phyloP scores from a whole-genome alignment of 495 filamentous ascomycete genomes.

The Xylaria flabelliformis region DNA sequence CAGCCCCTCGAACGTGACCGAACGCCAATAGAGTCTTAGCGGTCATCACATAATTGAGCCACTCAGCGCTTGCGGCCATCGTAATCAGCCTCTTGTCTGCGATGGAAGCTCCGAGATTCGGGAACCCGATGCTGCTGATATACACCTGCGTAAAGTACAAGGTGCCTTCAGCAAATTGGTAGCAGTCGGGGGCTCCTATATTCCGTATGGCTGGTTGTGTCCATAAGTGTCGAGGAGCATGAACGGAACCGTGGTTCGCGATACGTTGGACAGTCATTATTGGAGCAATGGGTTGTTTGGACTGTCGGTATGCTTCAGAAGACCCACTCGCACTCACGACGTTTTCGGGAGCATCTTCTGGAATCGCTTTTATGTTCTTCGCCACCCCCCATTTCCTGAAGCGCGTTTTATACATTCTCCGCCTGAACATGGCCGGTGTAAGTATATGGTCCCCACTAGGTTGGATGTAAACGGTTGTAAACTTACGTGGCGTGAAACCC shows the following conservation, averaged over 20 bases:
- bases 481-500: constrained; percentile 16
- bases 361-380: neutral
- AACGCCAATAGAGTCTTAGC: neutral
- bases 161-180: constrained; percentile 1
- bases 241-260: neutral
- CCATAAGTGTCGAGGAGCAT: neutral
- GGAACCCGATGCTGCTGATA: neutral
- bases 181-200: neutral
- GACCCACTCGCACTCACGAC: neutral
- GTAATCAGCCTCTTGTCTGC: neutral
- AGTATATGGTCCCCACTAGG: neutral
- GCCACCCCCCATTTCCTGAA: constrained; percentile 14
- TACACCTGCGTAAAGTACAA: neutral
- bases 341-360: neutral
- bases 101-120: neutral
- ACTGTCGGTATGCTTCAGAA: neutral
- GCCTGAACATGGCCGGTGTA: neutral
- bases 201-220: neutral
- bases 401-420: constrained; percentile 14
- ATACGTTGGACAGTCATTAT: neutral
- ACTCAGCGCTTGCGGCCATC: neutral
- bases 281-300: neutral
- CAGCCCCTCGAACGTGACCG: neutral
- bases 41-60: neutral
- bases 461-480: neutral